Evolutionary conservation across 345 rosid species (phyloP), one percentile per base, ranked within the genome.

Genomic region (Nephelium lappaceum): DNA sequence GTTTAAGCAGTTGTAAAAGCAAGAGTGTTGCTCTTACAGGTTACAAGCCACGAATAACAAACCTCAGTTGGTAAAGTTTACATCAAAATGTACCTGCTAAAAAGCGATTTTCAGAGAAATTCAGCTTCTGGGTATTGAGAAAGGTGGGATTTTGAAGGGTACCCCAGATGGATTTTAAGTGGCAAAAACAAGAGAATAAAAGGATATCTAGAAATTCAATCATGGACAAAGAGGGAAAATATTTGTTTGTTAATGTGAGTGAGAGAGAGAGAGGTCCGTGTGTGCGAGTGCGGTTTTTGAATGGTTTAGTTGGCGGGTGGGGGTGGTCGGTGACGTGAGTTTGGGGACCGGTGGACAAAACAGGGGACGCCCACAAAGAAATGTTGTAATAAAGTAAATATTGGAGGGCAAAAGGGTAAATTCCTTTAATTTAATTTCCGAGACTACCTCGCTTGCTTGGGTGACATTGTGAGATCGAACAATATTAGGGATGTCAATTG

Each of bases 61-160:
- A 4, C 23, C 14, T 55, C 49, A 43, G 36, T 10, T 25, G 39
- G 24, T 25, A 62, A 63, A 42, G 21, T 74, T 66, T 51, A 76
- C 14, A 11, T 5, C 8, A 66, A 65, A 64, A 5, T 1, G 4
- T 78, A 91, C 97, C 97, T 87, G 91, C 91, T 81, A 91, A 11
- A 65, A 66, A 67, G 3, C 23, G 9, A 15, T 19, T 49, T 67
- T 36, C 15, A 21, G 23, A 66, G 39, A 24, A 64, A 25, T 74
- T 47, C 27, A 0, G 8, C 45, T 74, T 27, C 61, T 14, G 53
- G 57, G 21, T 43, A 23, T 8, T 11, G 62, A 10, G 14, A 60
- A 27, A 11, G 27, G n/a, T 11, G 9, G 6, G 38, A n/a, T 27
- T 58, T 69, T 5, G 57, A 69, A 58, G 61, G 45, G 38, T 42